Percentiles rank a stretch among this genome's conserved stretches.
Evolutionary conservation across 345 rosid species (phyloP).

Genomic region (Anacardium occidentale): DNA sequence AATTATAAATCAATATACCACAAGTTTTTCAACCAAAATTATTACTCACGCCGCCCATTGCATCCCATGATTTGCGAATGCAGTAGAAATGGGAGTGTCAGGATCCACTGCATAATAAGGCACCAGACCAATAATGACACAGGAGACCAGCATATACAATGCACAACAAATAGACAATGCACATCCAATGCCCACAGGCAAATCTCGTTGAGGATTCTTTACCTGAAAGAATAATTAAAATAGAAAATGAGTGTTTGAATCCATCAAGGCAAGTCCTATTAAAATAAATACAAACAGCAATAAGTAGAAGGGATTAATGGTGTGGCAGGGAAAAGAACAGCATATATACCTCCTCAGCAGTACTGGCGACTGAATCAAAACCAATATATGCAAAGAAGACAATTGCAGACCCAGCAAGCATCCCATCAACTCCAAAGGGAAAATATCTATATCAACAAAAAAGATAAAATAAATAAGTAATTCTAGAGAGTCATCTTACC

Average conservation of each 20-base stretch:
- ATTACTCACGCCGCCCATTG: slow-evolving; percentile 94
- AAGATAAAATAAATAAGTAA: slow-evolving; percentile 6
- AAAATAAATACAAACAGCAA: slow-evolving; percentile 4
- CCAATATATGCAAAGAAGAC: slow-evolving; percentile 96
- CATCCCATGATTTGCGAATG: slow-evolving; percentile 87
- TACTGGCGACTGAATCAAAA: slow-evolving; percentile 96
- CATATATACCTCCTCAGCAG: slow-evolving; percentile 87
- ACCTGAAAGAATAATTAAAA: slow-evolving; percentile 51
- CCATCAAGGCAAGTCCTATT: slow-evolving; percentile 4
- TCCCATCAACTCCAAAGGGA: slow-evolving; percentile 90
- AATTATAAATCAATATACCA: not conserved
- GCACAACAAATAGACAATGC: slow-evolving; percentile 88
- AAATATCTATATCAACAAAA: slow-evolving; percentile 51
- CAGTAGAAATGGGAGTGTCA: slow-evolving; percentile 96
- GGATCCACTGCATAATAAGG: slow-evolving; percentile 97
- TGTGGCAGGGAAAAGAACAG: not conserved
- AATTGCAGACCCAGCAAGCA: slow-evolving; percentile 98
- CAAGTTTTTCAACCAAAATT: not conserved
- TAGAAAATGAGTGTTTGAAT: slow-evolving; percentile 6
- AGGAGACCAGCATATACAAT: slow-evolving; percentile 89
- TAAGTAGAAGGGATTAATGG: not conserved
- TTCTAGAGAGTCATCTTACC: slow-evolving; percentile 5
- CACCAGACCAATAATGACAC: slow-evolving; percentile 86
- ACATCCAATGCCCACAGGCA: slow-evolving; percentile 88
- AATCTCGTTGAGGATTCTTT: slow-evolving; percentile 94